Base-by-base conservation (phyloP, 805 yeast genomes). In the Scheffersomyces stipitis region DNA sequence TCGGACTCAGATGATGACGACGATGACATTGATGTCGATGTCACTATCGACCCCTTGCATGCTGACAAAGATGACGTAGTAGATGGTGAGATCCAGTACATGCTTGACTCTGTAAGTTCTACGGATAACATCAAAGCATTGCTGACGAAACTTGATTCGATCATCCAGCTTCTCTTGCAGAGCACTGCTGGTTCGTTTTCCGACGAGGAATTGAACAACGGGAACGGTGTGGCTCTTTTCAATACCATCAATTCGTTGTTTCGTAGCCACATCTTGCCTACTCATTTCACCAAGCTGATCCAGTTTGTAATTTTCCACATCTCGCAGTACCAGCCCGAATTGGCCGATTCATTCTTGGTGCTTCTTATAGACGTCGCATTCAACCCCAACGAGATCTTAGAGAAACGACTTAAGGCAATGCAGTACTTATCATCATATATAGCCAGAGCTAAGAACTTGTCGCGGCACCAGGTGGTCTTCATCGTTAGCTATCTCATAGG, bases 361-460 rank as follows among this genome's bases (percentile, higher is more conserved):
- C 69, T 85, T 28, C 69, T 93, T 46, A 80, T 91, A 30, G 97
- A 91, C 54, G 76, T 84, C 27, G 87, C 95, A 3, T 83, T 93
- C 57, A 76, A 81, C 34, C 74, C 81, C 7, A 67, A 70, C 30
- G 89, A 85, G 56, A 75, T 80, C 17, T 65, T 80, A 26, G 91
- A 86, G 37, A 83, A 80, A 46, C 76, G 95, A 48, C 79, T 88
- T 46, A 90, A 90, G 66, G 85, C 96, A 3, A 76, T 90, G 75
- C 98, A 93, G 61, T 91, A 93, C 57, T 73, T 91, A 37, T 82
- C 96, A 1, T 87, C 96, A 2, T 91, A 81, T 54, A 78, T 91
- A 40, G 93, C 98, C 1, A 75, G 99, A 38, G 96, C 96, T 8
- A 79, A 80, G 45, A 76, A 77, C 28, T 67, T 91, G 18, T 69